These are phyloP conservation scores for Barbarea vulgaris DNA, from an alignment of 345 rosid genomes.

Conservation along the genomic window DNA sequence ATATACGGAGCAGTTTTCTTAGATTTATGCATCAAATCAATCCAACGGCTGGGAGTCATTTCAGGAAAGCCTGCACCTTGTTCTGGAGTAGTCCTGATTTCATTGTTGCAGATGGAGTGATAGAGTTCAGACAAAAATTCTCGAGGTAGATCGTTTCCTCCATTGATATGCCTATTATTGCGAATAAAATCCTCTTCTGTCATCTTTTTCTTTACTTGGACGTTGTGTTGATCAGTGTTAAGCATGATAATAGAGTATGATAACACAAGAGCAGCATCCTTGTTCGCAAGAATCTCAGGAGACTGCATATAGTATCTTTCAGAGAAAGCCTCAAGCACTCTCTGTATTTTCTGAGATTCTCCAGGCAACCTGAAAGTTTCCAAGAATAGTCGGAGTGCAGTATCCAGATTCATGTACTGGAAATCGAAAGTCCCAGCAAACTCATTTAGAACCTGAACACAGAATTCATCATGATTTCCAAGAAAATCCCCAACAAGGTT, in stretches of 20 bases:
- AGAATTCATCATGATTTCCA: slow-evolving; percentile 97
- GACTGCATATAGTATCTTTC: slow-evolving; percentile 98
- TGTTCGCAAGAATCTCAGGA: slow-evolving; percentile 83
- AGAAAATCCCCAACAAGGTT: slow-evolving; percentile 98
- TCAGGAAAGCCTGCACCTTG: slow-evolving; percentile 92
- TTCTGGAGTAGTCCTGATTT: slow-evolving; percentile 96
- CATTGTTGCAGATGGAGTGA: slow-evolving; percentile 92
- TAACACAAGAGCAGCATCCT: slow-evolving; percentile 94
- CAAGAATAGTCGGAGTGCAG: slow-evolving; percentile 87
- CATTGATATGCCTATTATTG: slow-evolving; percentile 93
- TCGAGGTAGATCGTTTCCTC: slow-evolving; percentile 87
- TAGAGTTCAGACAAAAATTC: slow-evolving; percentile 84
- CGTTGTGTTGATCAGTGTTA: slow-evolving; percentile 96
- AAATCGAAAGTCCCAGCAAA: slow-evolving; percentile 99
- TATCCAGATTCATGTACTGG: slow-evolving; percentile 95
- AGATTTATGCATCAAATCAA: slow-evolving; percentile 95
- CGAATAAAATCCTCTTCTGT: slow-evolving; percentile 96
- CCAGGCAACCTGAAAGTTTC: slow-evolving; percentile 98
- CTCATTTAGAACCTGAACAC: slow-evolving; percentile 98
- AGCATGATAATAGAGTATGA: slow-evolving; percentile 98
- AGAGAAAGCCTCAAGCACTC: slow-evolving; percentile 98
- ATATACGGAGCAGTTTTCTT: slow-evolving; percentile 88
- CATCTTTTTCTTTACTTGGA: slow-evolving; percentile 99
- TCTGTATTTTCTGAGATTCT: slow-evolving; percentile 96
- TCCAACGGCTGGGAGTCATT: slow-evolving; percentile 99